Percentiles rank a stretch among this genome's conserved stretches.
These are phyloP conservation scores for Debaryomyces nepalensis DNA, from an alignment of 1,139 yeast species.

Conservation along the genomic window DNA sequence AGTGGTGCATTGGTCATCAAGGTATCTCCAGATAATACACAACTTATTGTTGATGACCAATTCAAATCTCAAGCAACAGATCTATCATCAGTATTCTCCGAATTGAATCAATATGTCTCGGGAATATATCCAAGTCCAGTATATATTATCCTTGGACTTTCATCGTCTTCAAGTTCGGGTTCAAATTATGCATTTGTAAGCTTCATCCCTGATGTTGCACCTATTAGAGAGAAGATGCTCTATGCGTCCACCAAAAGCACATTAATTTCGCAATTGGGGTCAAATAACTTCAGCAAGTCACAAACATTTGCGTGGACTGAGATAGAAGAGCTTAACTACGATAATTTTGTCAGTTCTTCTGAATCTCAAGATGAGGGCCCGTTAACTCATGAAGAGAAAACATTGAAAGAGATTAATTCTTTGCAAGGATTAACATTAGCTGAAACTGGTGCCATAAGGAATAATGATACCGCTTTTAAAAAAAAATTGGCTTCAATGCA, in stretches of 20 bases:
- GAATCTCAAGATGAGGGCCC: conserved; percentile 46
- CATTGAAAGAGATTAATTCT: conserved; percentile 50
- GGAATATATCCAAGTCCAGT: conserved; percentile 55
- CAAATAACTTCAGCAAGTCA: conserved; percentile 59
- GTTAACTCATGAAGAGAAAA: conserved; percentile 64
- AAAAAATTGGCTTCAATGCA: conserved; percentile 46
- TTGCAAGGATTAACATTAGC: conserved; percentile 37
- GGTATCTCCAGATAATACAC: conserved; percentile 51
- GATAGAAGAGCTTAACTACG: conserved; percentile 59
- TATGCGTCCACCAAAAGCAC: conserved; percentile 90
- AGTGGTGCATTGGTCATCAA: conserved; percentile 40
- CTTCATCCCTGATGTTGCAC: conserved; percentile 85
- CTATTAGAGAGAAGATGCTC: conserved; percentile 85
- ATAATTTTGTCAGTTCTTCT: conserved; percentile 49
- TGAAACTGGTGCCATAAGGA: conserved; percentile 18
- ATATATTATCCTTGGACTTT: conserved; percentile 53
- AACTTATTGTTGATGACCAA: conserved; percentile 44
- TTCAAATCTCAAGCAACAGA: conserved; percentile 32
- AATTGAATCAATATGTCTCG: conserved; percentile 38
- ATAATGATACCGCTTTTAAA: conserved; percentile 24
- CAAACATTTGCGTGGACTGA: conserved; percentile 59
- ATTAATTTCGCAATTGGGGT: conserved; percentile 70
- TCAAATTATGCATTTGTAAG: conserved; percentile 62
- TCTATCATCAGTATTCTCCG: conserved; percentile 40
- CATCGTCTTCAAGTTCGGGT: not conserved